phyloP scores from a whole-genome alignment of 306 rosid species.

The Castanea sativa region DNA sequence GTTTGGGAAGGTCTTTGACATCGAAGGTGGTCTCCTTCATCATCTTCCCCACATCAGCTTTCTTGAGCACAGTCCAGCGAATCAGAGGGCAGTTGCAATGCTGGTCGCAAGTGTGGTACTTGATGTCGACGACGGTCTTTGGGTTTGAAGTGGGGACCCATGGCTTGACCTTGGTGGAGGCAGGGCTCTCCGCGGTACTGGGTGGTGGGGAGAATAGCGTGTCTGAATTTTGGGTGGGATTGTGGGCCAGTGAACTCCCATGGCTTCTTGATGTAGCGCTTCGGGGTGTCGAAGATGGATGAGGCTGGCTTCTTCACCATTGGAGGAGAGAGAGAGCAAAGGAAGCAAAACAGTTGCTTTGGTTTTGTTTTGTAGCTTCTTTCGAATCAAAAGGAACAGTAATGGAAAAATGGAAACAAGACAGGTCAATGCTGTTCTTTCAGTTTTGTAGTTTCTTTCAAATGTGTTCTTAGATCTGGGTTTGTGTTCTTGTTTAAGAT shows the following conservation, averaged over 20 bases:
- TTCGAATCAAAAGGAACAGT: no score
- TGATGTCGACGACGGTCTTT: slow-evolving; percentile 79
- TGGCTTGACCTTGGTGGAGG: slow-evolving; percentile 46
- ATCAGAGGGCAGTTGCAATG: slow-evolving; percentile 92
- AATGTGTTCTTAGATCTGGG: no score
- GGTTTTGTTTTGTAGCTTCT: no score
- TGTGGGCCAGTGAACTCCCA: slow-evolving; percentile 97
- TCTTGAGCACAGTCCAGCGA: slow-evolving; percentile 59
- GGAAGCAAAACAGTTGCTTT: no score
- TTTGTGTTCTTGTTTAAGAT: no score
- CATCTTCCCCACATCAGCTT: slow-evolving; percentile 55
- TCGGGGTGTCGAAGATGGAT: slow-evolving; percentile 48
- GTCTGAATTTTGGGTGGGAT: slow-evolving; percentile 67
- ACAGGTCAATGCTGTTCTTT: no score
- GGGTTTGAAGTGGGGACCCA: slow-evolving; percentile 69
- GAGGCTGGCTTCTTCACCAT: slow-evolving; percentile 41
- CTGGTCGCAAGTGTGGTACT: slow-evolving; percentile 79
- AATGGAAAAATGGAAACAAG: no score
- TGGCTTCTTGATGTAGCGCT: slow-evolving; percentile 77
- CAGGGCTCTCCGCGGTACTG: slow-evolving; percentile 85
- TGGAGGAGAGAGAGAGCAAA: not conserved
- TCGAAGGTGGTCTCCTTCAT: slow-evolving; percentile 54
- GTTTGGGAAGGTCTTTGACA: slow-evolving; percentile 64
- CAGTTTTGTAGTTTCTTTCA: no score
- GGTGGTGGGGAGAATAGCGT: slow-evolving; percentile 54